Conservation (phyloP, 805 yeast genomes). For the Hemisphaericaspora nanyangensis region DNA sequence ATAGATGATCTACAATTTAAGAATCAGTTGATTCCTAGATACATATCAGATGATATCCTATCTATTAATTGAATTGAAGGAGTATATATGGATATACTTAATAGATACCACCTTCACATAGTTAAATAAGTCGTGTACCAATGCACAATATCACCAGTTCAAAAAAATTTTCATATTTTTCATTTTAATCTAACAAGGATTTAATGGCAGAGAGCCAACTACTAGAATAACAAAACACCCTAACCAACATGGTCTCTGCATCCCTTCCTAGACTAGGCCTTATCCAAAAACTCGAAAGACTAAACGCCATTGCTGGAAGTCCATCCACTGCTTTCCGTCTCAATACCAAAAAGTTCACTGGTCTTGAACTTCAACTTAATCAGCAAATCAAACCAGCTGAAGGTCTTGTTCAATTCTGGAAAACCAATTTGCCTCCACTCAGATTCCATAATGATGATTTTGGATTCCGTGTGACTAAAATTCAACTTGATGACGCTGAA, state of each 20-base stretch:
- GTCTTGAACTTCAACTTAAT: slow-evolving; percentile 53
- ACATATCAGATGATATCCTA: no score
- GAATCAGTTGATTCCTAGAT: no score
- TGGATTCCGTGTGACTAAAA: slow-evolving; percentile 56
- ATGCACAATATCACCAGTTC: neutral
- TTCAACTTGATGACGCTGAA: slow-evolving; percentile 39
- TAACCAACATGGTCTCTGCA: neutral
- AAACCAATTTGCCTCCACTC: slow-evolving; percentile 65
- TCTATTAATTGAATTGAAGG: no score
- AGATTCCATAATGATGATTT: slow-evolving; percentile 79
- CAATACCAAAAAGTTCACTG: slow-evolving; percentile 6
- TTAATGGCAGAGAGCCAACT: no score
- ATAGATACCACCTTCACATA: no score
- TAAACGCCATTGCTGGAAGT: slow-evolving; percentile 51
- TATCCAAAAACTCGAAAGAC: slow-evolving; percentile 19
- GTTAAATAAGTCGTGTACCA: neutral
- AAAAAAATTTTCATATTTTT: no score
- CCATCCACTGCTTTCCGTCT: slow-evolving; percentile 30
- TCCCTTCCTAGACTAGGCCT: neutral
- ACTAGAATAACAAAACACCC: no score
- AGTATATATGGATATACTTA: no score
- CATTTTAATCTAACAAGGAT: no score
- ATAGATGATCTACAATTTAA: no score
- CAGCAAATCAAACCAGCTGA: slow-evolving; percentile 47
- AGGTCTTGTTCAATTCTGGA: slow-evolving; percentile 78